Evolutionary conservation across 345 rosid genomes (phyloP).

Genomic region (Brassica carinata): DNA sequence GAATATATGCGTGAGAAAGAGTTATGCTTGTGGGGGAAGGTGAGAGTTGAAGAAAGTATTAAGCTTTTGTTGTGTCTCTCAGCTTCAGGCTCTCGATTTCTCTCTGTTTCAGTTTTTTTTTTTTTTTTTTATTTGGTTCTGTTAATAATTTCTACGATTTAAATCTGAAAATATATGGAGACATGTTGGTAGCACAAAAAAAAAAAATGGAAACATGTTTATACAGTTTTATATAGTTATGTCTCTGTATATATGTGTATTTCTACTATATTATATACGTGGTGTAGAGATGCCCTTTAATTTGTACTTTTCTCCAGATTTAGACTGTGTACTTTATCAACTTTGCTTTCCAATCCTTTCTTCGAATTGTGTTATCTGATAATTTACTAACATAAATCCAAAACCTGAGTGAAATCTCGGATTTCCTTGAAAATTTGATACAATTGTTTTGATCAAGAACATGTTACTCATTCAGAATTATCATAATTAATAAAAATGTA

Average conservation of each 20-base stretch:
- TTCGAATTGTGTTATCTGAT: not conserved
- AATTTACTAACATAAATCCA: not conserved
- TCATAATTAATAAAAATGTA: too few species aligned
- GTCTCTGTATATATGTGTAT: slow-evolving; percentile 12
- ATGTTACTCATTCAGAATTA: not conserved
- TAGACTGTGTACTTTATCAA: slow-evolving; percentile 1
- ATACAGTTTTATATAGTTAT: not conserved
- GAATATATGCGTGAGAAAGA: slow-evolving; percentile 23
- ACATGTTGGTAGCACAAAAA: too few species aligned
- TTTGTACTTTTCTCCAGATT: not conserved
- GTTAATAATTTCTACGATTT: not conserved
- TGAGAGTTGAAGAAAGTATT: slow-evolving; percentile 39
- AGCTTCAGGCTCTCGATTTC: slow-evolving; percentile 52
- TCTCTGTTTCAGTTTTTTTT: slow-evolving; percentile 28
- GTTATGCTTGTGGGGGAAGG: slow-evolving; percentile 7
- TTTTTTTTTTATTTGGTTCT: not conserved
- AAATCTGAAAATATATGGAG: slow-evolving; percentile 9
- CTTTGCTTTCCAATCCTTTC: not conserved
- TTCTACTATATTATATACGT: not conserved
- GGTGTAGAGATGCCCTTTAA: not conserved
- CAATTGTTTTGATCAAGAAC: not conserved
- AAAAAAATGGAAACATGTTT: too few species aligned
- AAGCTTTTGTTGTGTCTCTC: not conserved
- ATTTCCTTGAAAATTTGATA: not conserved
- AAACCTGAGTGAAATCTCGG: not conserved